Evolutionary conservation across 192 early-diverging fungal species (phyloP), one percentile per base, ranked within the genome.

Genomic region (Geranomyces variabilis): DNA sequence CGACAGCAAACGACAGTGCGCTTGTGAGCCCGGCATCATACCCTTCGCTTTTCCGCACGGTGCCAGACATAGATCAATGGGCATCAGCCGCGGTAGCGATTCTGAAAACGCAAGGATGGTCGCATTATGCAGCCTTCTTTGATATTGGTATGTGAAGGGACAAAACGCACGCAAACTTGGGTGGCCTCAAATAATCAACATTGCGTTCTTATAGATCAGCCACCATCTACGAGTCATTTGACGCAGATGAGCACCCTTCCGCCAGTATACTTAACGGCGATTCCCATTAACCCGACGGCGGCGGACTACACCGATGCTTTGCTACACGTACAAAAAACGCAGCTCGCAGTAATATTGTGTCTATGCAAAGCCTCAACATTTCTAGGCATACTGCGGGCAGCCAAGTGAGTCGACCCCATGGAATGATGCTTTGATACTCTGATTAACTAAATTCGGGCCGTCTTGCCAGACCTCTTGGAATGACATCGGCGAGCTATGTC

Each of bases 381-480:
- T 60, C 29, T 60, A 26, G 21, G 21, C 8, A 19, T 60, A 19
- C 17, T 60, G 31, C 58, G 58, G 31, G 58, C 58, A 33, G 58
- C 58, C 17, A 34, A 60, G 58, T 60, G 29, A 26, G 58, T 60
- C 24, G 51, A 9, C 15, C 7, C 51, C 51, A 24, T 7, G n/a
- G n/a, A n/a, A n/a, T n/a, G n/a, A n/a, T n/a, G n/a, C n/a, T n/a
- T n/a, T n/a, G n/a, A n/a, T n/a, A n/a, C n/a, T n/a, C n/a, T n/a
- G n/a, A n/a, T n/a, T n/a, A n/a, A n/a, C n/a, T n/a, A n/a, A n/a
- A n/a, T n/a, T n/a, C n/a, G n/a, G n/a, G n/a, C n/a, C n/a, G n/a
- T n/a, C 51, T 53, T 41, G 36, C 36, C 36, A 70, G 69, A 47
- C 0, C 33, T 17, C 69, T 62, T 19, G 41, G 45, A 19, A 70